Base-by-base conservation (phyloP, 2,329 filamentous ascomycete species). In the Alternaria rosae region DNA sequence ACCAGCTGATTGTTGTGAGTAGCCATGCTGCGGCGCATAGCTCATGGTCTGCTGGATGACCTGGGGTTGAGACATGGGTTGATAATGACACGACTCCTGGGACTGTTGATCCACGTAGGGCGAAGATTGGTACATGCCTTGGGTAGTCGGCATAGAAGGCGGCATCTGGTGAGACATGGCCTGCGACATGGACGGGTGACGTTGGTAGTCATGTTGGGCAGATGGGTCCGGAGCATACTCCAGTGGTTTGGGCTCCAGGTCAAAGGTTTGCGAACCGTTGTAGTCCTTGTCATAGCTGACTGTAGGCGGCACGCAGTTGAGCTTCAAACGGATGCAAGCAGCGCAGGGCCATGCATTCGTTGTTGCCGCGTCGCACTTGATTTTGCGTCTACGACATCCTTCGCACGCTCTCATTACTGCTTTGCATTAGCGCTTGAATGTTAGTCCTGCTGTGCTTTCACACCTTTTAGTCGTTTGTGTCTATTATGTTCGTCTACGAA, bases 401-500 rank as follows among this genome's bases (percentile, higher is more conserved):
- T 97, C 94, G 80, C 94, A 98, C 59, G 94, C 95, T 84, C 95
- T 90, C 93, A 97, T 97, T 54, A 97, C 94, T 96, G 62, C 53
- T 17, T 25, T 13, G 38, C 54, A 64, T 79, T 66, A 79, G 76
- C 67, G 69, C 17, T 17, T 41, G 52, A 48, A 51, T 57, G 32
- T 17, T 45, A 55, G 15, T 23, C 47, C 25, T 52, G 43, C 6
- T 15, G 41, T 48, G 62, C 35, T 54, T 50, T 44, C 79, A 64
- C 87, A 95, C 93, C 93, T 86, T 98, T 98, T 66, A 98, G 84
- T 72, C 94, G 89, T 82, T 98, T 98, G 82, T 98, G 95, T 67
- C 95, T 91, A 83, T 98, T 98, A 81, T 98, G 95, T 80, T 98
- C 94, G 80, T 98, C 94, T 60, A 98, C 95, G 77, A 98, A 98